Conservation (phyloP, 345 rosid species). For the Sapria himalayana region DNA sequence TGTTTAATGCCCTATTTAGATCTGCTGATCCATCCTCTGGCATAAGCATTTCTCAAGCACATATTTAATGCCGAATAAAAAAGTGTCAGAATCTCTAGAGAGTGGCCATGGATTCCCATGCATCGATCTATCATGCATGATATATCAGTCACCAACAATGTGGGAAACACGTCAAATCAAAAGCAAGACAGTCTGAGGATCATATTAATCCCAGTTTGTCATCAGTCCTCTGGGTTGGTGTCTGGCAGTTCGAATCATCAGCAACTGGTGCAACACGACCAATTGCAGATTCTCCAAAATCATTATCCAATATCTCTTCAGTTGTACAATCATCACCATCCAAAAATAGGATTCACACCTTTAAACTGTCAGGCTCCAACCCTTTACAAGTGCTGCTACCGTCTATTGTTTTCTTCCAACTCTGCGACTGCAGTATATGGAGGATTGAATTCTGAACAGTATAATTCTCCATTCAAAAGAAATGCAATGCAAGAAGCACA, state of each 20-base stretch:
- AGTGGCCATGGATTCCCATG: conserved; percentile 93
- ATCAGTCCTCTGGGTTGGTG: conserved; percentile 30
- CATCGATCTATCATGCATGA: conserved; percentile 92
- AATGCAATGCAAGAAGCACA: conserved; percentile 30
- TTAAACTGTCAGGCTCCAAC: conserved; percentile 86
- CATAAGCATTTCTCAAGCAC: conserved; percentile 75
- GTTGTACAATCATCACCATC: conserved; percentile 45
- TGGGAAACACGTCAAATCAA: conserved; percentile 92
- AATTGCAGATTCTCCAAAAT: conserved; percentile 89
- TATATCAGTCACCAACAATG: conserved; percentile 76
- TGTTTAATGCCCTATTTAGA: conserved; percentile 56
- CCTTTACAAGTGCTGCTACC: conserved; percentile 90
- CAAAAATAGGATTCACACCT: conserved; percentile 57
- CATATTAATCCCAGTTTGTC: conserved; percentile 89
- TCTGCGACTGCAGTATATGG: conserved; percentile 44
- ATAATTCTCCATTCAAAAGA: conserved; percentile 35
- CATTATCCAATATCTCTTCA: conserved; percentile 72
- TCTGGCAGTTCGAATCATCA: conserved; percentile 17
- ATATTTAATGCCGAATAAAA: conserved; percentile 69
- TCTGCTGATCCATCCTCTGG: conserved; percentile 73
- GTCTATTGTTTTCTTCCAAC: conserved; percentile 93
- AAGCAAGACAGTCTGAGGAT: conserved; percentile 60
- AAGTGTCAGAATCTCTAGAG: conserved; percentile 86
- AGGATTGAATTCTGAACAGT: conserved; percentile 32
- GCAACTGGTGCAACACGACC: conserved; percentile 94